These are phyloP conservation scores for Penstemon davidsonii DNA, from an alignment of 257 asterid genomes.

Conservation along the genomic window DNA sequence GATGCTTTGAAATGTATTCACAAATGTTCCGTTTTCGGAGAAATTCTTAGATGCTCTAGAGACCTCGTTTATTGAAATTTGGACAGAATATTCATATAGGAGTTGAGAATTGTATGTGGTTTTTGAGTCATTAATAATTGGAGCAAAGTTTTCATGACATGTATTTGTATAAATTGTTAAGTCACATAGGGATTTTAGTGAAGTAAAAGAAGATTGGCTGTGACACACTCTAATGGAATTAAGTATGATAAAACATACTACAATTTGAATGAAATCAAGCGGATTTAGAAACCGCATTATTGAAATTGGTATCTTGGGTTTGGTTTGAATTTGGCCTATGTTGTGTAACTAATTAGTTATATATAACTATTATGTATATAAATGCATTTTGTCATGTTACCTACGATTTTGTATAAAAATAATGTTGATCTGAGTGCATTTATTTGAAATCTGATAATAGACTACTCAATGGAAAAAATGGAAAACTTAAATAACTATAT, in stretches of 20 bases:
- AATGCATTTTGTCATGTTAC: too few relatives aligned
- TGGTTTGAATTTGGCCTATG: too few relatives aligned
- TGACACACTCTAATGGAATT: neutral
- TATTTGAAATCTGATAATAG: too few relatives aligned
- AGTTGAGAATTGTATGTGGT: neutral
- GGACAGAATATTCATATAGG: conserved; percentile 10
- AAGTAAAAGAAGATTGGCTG: neutral
- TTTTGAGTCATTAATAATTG: neutral
- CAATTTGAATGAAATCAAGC: neutral
- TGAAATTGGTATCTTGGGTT: neutral
- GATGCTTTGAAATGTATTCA: neutral
- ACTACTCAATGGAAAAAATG: too few relatives aligned
- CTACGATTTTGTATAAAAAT: too few relatives aligned
- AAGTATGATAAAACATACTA: neutral
- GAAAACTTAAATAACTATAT: too few relatives aligned
- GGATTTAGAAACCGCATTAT: neutral
- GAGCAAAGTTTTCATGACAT: neutral
- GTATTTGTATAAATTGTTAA: neutral
- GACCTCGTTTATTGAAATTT: conserved; percentile 6
- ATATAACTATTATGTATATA: too few relatives aligned
- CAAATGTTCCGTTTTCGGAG: neutral
- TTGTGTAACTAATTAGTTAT: too few relatives aligned
- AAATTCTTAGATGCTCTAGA: conserved; percentile 11
- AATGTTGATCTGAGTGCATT: too few relatives aligned
- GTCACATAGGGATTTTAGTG: conserved; percentile 6